Evolutionary conservation across 306 rosid genomes (phyloP), one percentile per base, ranked within the genome.

Genomic region (Malus orientalis): DNA sequence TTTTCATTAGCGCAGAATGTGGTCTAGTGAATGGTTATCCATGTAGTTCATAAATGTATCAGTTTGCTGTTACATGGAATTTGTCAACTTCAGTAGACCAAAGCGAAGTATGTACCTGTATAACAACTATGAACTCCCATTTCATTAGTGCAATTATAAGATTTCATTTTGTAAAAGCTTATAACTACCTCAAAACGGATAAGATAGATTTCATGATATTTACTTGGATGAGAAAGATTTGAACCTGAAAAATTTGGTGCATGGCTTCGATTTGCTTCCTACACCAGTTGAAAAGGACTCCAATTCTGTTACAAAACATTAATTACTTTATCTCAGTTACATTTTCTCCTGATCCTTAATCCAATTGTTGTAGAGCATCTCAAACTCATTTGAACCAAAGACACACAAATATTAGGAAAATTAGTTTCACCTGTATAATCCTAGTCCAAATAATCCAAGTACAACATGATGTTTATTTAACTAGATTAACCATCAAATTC

Each of bases 201-300:
- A 73, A 65, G 76, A 79, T 79, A 59, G 75, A 87, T 78, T 85
- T 85, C 23, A 74, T 59, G 67, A 70, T 73, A 79, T 68, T 87
- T 85, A 80, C 76, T 86, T 86, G 84, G 91, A 82, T 78, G 81
- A 79, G 96, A 82, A 84, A 89, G 97, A 94, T 90, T 90, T 85
- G 88, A 89, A 94, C 98, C 98, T 94, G 98, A 92, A 94, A 94
- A 94, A 94, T 87, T 94, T 94, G 98, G 97, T 94, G 96, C 98
- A 94, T 84, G 98, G 98, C 98, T 92, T 94, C 93, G 98, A 94
- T 94, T 94, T 94, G 98, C 97, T 92, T 89, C 98, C 98, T 94
- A 94, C 96, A 94, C 95, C 97, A 85, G 82, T 84, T 85, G 96
- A 82, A 77, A 91, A 84, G 83, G 89, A 85, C 85, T 94, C 96